phyloP scores from a whole-genome alignment of 2,329 filamentous ascomycete genomes.

The Colletotrichum sublineola region DNA sequence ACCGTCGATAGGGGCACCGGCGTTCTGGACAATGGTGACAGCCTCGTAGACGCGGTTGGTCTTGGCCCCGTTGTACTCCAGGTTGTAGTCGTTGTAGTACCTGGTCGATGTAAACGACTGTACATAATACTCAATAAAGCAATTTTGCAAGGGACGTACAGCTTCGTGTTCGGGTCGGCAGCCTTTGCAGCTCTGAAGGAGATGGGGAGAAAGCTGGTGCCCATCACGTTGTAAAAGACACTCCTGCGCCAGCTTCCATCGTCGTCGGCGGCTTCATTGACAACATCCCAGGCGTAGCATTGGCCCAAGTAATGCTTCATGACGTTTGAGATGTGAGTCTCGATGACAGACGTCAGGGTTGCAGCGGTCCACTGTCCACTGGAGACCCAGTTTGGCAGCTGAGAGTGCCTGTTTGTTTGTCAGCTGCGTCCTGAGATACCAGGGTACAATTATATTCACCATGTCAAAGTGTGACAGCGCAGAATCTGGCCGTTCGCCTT shows the following conservation, averaged over 20 bases:
- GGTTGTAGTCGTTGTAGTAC: slow-evolving; percentile 74
- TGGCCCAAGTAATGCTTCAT: slow-evolving; percentile 59
- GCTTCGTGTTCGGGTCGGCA: slow-evolving; percentile 60
- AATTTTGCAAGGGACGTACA: slow-evolving; percentile 52
- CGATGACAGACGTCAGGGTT: slow-evolving; percentile 54
- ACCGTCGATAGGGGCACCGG: slow-evolving; percentile 64
- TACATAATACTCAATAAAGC: background rate
- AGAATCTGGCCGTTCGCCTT: slow-evolving; percentile 64
- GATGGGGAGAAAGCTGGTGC: slow-evolving; percentile 63
- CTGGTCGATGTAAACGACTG: background rate
- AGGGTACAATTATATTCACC: slow-evolving; percentile 53
- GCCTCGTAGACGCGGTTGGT: slow-evolving; percentile 52
- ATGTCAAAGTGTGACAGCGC: slow-evolving; percentile 73
- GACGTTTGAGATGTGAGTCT: slow-evolving; percentile 64
- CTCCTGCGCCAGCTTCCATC: slow-evolving; percentile 60
- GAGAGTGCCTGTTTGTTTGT: slow-evolving; percentile 36
- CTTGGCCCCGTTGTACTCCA: slow-evolving; percentile 58
- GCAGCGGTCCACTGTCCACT: slow-evolving; percentile 36
- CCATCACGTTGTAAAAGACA: slow-evolving; percentile 62
- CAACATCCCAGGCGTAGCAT: slow-evolving; percentile 65
- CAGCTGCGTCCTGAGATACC: slow-evolving; percentile 23
- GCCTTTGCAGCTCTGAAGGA: slow-evolving; percentile 63
- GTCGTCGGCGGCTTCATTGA: slow-evolving; percentile 62
- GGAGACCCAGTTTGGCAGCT: slow-evolving; percentile 46
- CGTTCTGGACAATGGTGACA: slow-evolving; percentile 51